Conservation (phyloP, 2,329 filamentous ascomycete species). For the Monosporascus sp. region DNA sequence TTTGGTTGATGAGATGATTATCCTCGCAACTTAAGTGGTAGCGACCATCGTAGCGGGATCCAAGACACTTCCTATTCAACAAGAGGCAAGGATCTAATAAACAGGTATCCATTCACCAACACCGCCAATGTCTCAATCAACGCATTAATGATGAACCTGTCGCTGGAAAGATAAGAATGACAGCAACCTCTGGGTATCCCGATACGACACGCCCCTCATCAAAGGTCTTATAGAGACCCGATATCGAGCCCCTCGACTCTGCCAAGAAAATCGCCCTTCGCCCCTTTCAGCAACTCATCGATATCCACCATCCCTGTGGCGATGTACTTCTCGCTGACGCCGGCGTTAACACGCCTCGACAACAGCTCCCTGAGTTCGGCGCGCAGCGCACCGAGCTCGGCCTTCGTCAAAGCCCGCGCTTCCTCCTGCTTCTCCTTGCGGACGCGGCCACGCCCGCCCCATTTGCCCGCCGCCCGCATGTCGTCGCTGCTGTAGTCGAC, state of each 20-base stretch:
- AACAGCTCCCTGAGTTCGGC: constrained; percentile 70
- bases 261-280: constrained; percentile 63
- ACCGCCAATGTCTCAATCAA: too few relatives aligned
- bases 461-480: constrained; percentile 59
- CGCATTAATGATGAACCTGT: too few relatives aligned
- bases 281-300: constrained; percentile 61
- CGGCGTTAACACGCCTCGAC: constrained; percentile 71
- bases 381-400: constrained; percentile 63
- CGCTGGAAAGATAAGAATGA: too few relatives aligned
- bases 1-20: too few relatives aligned
- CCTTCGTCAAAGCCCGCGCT: constrained; percentile 63
- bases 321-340: constrained; percentile 82
- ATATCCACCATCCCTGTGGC: constrained; percentile 82
- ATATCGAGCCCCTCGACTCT: constrained; percentile 37
- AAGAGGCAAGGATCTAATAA: too few relatives aligned
- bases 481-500: constrained; percentile 92
- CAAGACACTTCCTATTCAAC: too few relatives aligned
- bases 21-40: too few relatives aligned
- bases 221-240: constrained; percentile 21
- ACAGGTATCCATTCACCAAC: too few relatives aligned
- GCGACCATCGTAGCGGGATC: too few relatives aligned
- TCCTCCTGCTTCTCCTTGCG: constrained; percentile 71
- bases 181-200: too few relatives aligned
- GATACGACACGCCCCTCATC: too few relatives aligned
- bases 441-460: constrained; percentile 65